phyloP scores from a whole-genome alignment of 2,329 filamentous ascomycete genomes.

The Scorias spongiosa region DNA sequence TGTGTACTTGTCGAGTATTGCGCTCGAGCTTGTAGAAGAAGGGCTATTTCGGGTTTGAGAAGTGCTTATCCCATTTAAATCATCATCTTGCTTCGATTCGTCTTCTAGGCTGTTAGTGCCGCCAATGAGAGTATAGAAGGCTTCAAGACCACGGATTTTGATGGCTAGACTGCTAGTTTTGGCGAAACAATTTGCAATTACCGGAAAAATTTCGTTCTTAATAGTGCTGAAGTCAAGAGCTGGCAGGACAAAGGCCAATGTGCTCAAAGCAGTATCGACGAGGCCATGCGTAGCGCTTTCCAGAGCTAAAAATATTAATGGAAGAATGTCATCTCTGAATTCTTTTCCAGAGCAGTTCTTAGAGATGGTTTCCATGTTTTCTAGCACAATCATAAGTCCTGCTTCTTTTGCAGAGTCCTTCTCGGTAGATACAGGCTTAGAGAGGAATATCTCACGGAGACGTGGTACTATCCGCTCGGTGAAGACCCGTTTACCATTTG shows the following conservation, averaged over 20 bases:
- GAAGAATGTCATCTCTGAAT: conserved; percentile 89
- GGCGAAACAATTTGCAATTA: conserved; percentile 78
- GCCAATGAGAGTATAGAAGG: conserved; percentile 79
- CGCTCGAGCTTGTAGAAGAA: conserved; percentile 40
- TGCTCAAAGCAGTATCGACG: conserved; percentile 70
- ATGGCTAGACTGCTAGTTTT: conserved; percentile 88
- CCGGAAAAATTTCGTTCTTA: conserved; percentile 90
- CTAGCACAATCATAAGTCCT: conserved; percentile 77
- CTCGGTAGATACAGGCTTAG: conserved; percentile 42
- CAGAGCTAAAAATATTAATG: conserved; percentile 67
- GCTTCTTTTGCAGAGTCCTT: conserved; percentile 74
- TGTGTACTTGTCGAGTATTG: conserved; percentile 88
- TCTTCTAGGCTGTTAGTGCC: conserved; percentile 30
- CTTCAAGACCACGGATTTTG: conserved; percentile 82
- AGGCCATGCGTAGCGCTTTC: conserved; percentile 81
- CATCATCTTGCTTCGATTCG: conserved; percentile 40
- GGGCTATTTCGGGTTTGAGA: conserved; percentile 29
- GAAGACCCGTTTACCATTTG: conserved; percentile 63
- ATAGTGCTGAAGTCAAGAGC: conserved; percentile 91
- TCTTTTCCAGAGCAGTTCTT: conserved; percentile 78
- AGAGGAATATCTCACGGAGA: conserved; percentile 68
- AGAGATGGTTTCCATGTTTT: conserved; percentile 62
- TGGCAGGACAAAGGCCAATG: conserved; percentile 64
- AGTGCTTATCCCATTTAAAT: conserved; percentile 54
- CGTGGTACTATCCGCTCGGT: conserved; percentile 73